Conservation (phyloP, 2,329 filamentous ascomycete genomes). For the Sclerotinia glacialis region DNA sequence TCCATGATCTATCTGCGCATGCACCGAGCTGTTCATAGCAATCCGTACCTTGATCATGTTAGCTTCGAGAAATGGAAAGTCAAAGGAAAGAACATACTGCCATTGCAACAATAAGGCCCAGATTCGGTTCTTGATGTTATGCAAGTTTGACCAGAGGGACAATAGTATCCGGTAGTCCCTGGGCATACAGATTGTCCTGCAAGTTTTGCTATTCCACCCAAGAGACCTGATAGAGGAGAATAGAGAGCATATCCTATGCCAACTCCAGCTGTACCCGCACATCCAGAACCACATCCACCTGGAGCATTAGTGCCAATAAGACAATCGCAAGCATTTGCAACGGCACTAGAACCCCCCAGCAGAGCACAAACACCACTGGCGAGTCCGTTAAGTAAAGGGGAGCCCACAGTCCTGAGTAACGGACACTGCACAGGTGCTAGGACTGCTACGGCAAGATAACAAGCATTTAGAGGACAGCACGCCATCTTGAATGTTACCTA, state of each 20-base stretch:
- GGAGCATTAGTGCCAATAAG: not conserved
- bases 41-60: not conserved
- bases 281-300: conserved; percentile 4
- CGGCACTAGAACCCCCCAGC: not conserved
- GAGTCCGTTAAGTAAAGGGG: not conserved
- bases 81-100: not conserved
- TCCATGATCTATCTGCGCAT: conserved; percentile 5
- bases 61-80: not conserved
- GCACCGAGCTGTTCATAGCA: not conserved
- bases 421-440: not conserved
- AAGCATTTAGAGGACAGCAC: conserved; percentile 7
- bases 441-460: conserved; percentile 2
- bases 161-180: conserved; percentile 6
- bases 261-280: not conserved
- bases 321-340: not conserved
- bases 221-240: not conserved
- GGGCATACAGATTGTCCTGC: not conserved
- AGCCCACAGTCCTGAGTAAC: not conserved
- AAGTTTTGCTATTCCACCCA: not conserved
- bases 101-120: conserved; percentile 10
- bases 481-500: not conserved
- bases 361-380: not conserved
- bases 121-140: not conserved
- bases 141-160: not conserved
- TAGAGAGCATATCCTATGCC: not conserved